phyloP scores from a whole-genome alignment of 306 rosid genomes.

The Fragaria nilgerrensis region DNA sequence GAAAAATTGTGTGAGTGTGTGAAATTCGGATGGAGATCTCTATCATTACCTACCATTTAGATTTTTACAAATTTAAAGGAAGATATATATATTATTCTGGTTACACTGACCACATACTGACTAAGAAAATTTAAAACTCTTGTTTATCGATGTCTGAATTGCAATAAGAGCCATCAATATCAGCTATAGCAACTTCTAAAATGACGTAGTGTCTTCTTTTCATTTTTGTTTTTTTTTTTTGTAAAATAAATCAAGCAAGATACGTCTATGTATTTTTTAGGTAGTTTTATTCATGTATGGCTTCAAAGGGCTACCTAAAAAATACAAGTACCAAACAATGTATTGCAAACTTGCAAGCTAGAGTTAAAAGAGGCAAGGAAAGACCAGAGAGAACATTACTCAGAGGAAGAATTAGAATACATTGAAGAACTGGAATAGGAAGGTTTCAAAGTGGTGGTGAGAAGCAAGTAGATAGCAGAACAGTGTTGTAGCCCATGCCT shows the following conservation, averaged over 20 bases:
- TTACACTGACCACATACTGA: not conserved
- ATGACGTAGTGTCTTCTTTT: no score
- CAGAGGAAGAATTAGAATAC: no score
- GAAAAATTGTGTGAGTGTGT: not conserved
- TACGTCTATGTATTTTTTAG: not conserved
- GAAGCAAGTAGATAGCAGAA: not conserved
- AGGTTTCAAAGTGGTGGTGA: not conserved
- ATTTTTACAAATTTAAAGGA: no score
- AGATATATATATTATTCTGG: not conserved
- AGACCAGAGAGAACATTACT: not conserved
- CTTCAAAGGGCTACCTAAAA: not conserved
- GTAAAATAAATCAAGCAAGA: no score
- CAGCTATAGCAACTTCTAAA: not conserved
- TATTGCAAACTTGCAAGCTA: not conserved
- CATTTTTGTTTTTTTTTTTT: no score
- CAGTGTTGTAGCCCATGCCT: not conserved
- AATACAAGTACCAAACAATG: not conserved
- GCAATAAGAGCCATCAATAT: not conserved
- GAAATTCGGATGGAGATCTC: not conserved
- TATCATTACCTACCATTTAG: not conserved
- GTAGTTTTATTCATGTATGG: not conserved
- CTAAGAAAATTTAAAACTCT: not conserved
- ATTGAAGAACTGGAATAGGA: not conserved
- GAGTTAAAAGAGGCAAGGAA: not conserved
- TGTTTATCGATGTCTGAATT: not conserved